A percentile compares a stretch with the other conserved stretches of the same genome.
Conservation (phyloP, 805 yeast genomes). For the Diddensiella transvaalensis region DNA sequence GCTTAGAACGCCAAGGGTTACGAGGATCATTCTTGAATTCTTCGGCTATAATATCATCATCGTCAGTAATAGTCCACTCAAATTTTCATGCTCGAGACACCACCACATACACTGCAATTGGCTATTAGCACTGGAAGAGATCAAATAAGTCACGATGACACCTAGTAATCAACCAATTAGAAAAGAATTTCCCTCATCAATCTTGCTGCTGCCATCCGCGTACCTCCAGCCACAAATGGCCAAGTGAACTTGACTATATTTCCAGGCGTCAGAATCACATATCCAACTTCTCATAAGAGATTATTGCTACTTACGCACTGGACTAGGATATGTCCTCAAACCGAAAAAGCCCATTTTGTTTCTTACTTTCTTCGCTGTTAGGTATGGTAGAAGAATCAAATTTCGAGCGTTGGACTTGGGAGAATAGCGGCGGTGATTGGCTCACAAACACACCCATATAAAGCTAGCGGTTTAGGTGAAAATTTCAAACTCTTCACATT, state of each 20-base stretch:
- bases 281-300: too few relatives aligned
- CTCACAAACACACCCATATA: too few relatives aligned
- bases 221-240: conserved; percentile 85
- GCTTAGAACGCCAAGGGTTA: conserved; percentile 76
- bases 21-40: conserved; percentile 94
- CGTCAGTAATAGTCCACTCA: not conserved
- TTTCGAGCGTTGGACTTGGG: too few relatives aligned
- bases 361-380: too few relatives aligned
- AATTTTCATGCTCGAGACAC: too few relatives aligned
- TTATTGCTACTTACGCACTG: conserved; percentile 37
- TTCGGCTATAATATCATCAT: conserved; percentile 30
- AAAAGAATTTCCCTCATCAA: too few relatives aligned
- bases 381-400: too few relatives aligned
- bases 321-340: conserved; percentile 46
- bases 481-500: not conserved
- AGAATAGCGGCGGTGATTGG: too few relatives aligned
- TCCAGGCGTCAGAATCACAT: too few relatives aligned
- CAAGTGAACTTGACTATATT: conserved; percentile 63
- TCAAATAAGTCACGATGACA: conserved; percentile 63
- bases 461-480: not conserved
- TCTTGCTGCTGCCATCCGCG: too few relatives aligned
- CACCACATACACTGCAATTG: conserved; percentile 47
- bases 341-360: conserved; percentile 14
- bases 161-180: too few relatives aligned
- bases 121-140: conserved; percentile 65